Percentiles rank a stretch among this genome's conserved stretches.
Conservation (phyloP, 176 grass and related monocot genomes). For the Cenchrus fungigraminus region DNA sequence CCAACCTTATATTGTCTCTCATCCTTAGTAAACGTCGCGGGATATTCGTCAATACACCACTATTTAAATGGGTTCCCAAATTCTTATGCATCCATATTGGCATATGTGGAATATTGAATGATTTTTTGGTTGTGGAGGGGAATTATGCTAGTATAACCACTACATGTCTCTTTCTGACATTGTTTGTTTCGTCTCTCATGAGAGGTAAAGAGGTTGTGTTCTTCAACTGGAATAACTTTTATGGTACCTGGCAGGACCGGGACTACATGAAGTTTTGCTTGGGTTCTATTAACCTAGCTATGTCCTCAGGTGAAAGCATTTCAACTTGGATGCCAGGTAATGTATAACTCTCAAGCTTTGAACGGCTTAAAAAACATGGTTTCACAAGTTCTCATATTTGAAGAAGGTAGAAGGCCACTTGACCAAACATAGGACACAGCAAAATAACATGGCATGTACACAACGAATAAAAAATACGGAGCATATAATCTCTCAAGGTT, state of each 20-base stretch:
- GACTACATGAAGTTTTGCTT: too few species aligned
- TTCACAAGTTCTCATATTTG: not conserved
- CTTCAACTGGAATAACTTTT: too few species aligned
- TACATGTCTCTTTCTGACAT: slow-evolving; percentile 23
- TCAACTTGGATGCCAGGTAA: too few species aligned
- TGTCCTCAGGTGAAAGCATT: too few species aligned
- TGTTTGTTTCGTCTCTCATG: not conserved
- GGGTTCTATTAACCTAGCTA: too few species aligned
- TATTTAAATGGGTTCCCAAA: slow-evolving; percentile 18
- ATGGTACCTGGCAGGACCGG: too few species aligned
- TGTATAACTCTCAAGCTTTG: too few species aligned
- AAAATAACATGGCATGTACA: slow-evolving; percentile 6
- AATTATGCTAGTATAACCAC: slow-evolving; percentile 11
- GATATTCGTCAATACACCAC: slow-evolving; percentile 20
- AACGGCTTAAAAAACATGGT: not conserved
- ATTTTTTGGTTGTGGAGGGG: not conserved
- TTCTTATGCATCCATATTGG: slow-evolving; percentile 21
- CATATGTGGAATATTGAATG: not conserved
- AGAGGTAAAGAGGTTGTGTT: too few species aligned
- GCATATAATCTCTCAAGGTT: not conserved
- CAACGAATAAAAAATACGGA: not conserved
- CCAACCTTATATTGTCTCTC: slow-evolving; percentile 20
- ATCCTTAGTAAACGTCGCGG: slow-evolving; percentile 14
- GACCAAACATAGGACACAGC: not conserved
- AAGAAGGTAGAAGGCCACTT: not conserved